phyloP scores from a whole-genome alignment of 164 flowering plant genomes.

The Magnolia officinalis region DNA sequence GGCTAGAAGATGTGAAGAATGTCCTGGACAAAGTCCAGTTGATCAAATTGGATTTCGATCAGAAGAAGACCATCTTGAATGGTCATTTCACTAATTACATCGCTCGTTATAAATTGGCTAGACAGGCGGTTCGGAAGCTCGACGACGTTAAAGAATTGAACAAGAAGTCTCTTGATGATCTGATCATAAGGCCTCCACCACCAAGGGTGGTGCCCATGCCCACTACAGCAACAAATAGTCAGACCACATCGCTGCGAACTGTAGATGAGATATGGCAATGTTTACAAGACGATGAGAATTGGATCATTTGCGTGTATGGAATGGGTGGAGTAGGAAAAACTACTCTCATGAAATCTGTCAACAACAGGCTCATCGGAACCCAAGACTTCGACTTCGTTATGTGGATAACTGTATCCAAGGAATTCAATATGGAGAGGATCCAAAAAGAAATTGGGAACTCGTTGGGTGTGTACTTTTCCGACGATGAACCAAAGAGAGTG shows the following conservation, averaged over 20 bases:
- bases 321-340: conserved; percentile 8
- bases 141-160: background rate
- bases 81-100: conserved; percentile 9
- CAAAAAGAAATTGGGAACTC: conserved; percentile 1
- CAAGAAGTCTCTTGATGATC: conserved; percentile 2
- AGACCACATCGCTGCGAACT: background rate
- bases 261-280: conserved; percentile 1
- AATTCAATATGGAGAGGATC: background rate
- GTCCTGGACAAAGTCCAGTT: background rate
- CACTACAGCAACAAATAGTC: background rate
- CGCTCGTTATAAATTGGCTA: conserved; percentile 21
- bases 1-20: background rate
- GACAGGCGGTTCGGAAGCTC: background rate
- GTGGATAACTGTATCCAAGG: conserved; percentile 1
- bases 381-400: background rate
- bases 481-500: background rate
- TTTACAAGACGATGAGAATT: background rate
- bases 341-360: background rate
- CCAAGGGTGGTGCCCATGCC: conserved; percentile 10
- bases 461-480: background rate
- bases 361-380: background rate
- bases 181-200: background rate
- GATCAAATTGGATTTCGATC: background rate
- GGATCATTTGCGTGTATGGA: conserved; percentile 1
- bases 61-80: conserved; percentile 1